A percentile compares a stretch with the other conserved stretches of the same genome.
Evolutionary conservation across 225 moss, liverwort and hornwort species (phyloP).

Genomic region (Thuidium tamariscinum): DNA sequence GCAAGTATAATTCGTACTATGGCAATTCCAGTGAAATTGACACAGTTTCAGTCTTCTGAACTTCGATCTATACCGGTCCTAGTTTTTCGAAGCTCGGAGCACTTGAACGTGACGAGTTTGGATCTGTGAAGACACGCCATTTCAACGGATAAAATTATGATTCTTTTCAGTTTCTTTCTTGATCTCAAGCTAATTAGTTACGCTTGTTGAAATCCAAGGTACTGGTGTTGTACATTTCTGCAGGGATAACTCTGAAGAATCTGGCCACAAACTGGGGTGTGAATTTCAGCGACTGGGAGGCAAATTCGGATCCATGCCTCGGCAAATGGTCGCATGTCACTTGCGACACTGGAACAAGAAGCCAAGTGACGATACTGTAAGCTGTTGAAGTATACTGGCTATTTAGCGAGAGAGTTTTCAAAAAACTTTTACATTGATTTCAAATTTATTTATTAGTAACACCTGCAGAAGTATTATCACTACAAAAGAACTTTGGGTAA

Average conservation of each 20-base stretch:
- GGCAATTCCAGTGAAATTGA: background rate
- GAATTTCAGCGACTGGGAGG: background rate
- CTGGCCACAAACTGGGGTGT: background rate
- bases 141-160: too few relatives aligned
- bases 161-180: background rate
- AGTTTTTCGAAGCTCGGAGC: background rate
- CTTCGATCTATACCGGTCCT: too few relatives aligned
- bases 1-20: background rate
- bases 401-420: background rate
- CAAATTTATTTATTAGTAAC: background rate
- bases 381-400: background rate
- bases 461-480: background rate
- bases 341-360: background rate
- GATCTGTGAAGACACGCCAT: background rate
- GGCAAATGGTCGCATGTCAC: constrained; percentile 5
- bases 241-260: background rate
- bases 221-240: background rate
- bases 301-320: background rate
- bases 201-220: background rate
- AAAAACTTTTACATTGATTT: too few relatives aligned
- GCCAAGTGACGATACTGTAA: background rate
- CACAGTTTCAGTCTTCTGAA: background rate
- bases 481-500: background rate
- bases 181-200: background rate
- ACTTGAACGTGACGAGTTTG: background rate